These are phyloP conservation scores for Hygrocybe punicea DNA, from an alignment of 768 basidiomycete species.

Conservation along the genomic window DNA sequence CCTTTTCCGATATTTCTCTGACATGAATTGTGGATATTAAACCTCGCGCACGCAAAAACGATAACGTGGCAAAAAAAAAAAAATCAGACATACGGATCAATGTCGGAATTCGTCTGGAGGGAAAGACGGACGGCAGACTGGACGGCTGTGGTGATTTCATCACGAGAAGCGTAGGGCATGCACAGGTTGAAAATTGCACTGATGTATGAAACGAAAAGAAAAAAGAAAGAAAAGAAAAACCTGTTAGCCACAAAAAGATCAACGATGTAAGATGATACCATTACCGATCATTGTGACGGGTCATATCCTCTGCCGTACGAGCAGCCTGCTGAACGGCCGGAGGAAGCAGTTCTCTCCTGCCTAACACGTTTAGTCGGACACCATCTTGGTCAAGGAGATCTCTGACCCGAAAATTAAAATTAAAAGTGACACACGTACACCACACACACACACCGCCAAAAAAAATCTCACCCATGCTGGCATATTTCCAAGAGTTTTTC, in stretches of 20 bases:
- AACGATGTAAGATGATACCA: too few species aligned
- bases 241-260: too few species aligned
- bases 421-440: neutral
- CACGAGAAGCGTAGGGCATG: constrained; percentile 87
- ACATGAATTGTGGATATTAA: too few species aligned
- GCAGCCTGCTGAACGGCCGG: constrained; percentile 67
- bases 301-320: constrained; percentile 69
- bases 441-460: too few species aligned
- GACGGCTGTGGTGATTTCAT: constrained; percentile 87
- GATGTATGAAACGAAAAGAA: too few species aligned
- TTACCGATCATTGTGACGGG: constrained; percentile 70
- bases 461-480: constrained; percentile 63
- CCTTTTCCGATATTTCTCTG: constrained; percentile 56
- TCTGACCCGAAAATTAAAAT: constrained; percentile 39
- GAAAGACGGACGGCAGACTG: constrained; percentile 46
- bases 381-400: constrained; percentile 78
- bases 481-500: constrained; percentile 75
- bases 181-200: constrained; percentile 90
- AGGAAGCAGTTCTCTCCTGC: constrained; percentile 73
- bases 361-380: constrained; percentile 81
- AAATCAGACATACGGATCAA: neutral
- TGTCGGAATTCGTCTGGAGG: constrained; percentile 23
- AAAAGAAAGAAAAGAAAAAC: too few species aligned
- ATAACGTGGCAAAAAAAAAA: neutral
- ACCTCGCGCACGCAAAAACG: too few species aligned